Conservation (phyloP, 1,284 basidiomycete genomes). For the Puccinia coronata region DNA sequence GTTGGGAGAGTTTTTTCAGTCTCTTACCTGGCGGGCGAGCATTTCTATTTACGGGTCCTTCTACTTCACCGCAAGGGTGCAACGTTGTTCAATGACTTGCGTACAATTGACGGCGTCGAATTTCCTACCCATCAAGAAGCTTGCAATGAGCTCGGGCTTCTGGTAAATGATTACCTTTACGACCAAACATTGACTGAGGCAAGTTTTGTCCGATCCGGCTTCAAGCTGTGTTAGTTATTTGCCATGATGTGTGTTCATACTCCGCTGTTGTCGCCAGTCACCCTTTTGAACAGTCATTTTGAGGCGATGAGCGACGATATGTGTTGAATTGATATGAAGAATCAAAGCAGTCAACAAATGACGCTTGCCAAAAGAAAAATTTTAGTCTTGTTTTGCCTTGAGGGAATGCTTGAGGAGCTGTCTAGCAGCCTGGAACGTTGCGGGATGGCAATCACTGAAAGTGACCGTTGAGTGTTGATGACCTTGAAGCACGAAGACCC, state of each 20-base stretch:
- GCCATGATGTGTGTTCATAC: background rate
- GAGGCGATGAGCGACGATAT: too few relatives aligned
- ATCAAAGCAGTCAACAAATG: too few relatives aligned
- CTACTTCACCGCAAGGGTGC: background rate
- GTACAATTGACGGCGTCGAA: background rate
- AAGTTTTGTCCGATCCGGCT: background rate
- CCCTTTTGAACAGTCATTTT: background rate
- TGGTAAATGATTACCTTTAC: background rate
- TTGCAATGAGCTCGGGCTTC: background rate
- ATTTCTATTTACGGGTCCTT: background rate
- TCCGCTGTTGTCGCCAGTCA: background rate
- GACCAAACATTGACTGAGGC: background rate
- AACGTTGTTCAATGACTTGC: background rate
- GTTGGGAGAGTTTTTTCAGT: background rate
- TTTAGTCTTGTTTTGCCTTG: too few relatives aligned
- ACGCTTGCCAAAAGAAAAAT: too few relatives aligned
- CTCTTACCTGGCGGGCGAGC: background rate
- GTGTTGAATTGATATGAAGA: too few relatives aligned
- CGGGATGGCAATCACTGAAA: too few relatives aligned
- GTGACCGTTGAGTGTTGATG: too few relatives aligned
- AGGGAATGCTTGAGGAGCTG: too few relatives aligned
- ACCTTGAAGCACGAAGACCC: too few relatives aligned
- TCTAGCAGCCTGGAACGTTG: too few relatives aligned
- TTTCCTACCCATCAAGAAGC: background rate
- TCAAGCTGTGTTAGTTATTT: too few relatives aligned